These are phyloP conservation scores for Rhododendron williamsianum DNA, from an alignment of 148 eudicot genomes.

Conservation along the genomic window DNA sequence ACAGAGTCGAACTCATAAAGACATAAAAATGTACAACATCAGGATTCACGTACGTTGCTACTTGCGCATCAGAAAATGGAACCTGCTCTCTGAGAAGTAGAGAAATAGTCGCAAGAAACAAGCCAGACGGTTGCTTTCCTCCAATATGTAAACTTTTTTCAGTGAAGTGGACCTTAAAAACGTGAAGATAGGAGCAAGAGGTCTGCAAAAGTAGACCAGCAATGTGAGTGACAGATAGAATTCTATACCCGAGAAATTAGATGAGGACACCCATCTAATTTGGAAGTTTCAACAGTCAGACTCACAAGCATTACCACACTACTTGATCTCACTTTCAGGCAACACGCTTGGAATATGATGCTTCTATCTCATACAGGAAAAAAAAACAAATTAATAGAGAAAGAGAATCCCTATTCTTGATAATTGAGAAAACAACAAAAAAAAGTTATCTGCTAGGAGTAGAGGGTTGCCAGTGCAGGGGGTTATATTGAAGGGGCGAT, in stretches of 20 bases:
- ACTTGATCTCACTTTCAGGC: background rate
- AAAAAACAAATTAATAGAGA: background rate
- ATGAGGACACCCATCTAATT: background rate
- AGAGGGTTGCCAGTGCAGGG: background rate
- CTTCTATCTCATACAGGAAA: background rate
- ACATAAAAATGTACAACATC: background rate
- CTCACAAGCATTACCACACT: background rate
- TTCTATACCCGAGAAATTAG: background rate
- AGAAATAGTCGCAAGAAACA: slow-evolving; percentile 64
- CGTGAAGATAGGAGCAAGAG: slow-evolving; percentile 69
- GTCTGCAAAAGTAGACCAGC: slow-evolving; percentile 59
- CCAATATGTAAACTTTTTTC: slow-evolving; percentile 79
- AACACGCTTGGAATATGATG: background rate
- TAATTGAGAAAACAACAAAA: background rate
- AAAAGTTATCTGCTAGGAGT: background rate
- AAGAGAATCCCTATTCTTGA: background rate
- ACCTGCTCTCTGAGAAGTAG: slow-evolving; percentile 81
- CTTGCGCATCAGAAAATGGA: slow-evolving; percentile 52
- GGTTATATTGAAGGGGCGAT: background rate
- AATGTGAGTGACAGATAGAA: background rate
- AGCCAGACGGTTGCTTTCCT: slow-evolving; percentile 80
- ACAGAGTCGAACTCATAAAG: background rate
- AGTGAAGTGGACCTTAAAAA: slow-evolving; percentile 79
- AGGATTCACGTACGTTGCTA: slow-evolving; percentile 55
- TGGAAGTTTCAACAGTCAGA: background rate